Evolutionary conservation across 1,139 yeast species (phyloP).

Genomic region (Kodamaea suecica): DNA sequence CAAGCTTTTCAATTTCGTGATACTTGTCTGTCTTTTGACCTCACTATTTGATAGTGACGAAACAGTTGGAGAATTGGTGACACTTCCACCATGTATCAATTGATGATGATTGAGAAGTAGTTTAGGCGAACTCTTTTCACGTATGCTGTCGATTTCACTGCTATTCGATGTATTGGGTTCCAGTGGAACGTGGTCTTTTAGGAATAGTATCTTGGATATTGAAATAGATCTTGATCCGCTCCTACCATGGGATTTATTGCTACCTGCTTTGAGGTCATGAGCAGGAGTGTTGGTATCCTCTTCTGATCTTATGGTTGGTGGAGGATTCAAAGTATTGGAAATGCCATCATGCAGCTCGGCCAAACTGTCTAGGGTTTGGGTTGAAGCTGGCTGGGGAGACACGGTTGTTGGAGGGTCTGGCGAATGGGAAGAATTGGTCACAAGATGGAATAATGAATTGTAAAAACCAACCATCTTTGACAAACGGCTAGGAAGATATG

Average conservation of each 20-base stretch:
- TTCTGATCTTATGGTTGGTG: conserved; percentile 11
- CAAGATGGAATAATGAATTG: conserved; percentile 13
- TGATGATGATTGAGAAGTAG: neutral
- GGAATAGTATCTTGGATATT: neutral
- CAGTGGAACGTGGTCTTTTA: neutral
- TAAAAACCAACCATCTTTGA: conserved; percentile 15
- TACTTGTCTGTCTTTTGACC: conserved; percentile 12
- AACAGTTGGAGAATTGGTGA: conserved; percentile 1
- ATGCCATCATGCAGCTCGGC: neutral
- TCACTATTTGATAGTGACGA: conserved; percentile 7
- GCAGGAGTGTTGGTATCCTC: conserved; percentile 7
- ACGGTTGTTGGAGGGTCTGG: neutral
- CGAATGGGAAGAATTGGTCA: conserved; percentile 2
- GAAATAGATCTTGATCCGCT: neutral
- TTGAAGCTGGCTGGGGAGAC: neutral
- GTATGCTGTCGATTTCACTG: neutral
- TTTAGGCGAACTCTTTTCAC: neutral
- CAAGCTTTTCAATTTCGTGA: conserved; percentile 15
- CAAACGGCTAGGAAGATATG: no score
- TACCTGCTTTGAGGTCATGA: conserved; percentile 1
- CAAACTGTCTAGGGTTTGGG: neutral
- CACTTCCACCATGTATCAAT: neutral
- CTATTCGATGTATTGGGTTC: neutral
- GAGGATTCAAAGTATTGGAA: conserved; percentile 9
- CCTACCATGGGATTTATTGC: neutral